Evolutionary conservation across 208 protist species (phyloP).

Genomic region (Acanthamoeba lugdunensis): DNA sequence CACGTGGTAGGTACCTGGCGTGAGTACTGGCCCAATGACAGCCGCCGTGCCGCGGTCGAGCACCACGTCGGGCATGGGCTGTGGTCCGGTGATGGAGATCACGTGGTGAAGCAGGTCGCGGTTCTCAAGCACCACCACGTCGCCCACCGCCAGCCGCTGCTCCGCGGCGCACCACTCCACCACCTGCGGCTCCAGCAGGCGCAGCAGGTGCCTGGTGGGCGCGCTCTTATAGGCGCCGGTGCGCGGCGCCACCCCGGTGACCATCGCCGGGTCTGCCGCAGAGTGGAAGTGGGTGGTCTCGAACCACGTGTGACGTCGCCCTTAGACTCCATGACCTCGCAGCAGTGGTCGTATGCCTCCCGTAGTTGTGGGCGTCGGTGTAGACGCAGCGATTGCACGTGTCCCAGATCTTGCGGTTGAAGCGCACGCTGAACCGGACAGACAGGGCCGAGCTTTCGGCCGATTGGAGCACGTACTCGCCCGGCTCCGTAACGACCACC

Average conservation of each 20-base stretch:
- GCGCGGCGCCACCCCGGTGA: not conserved
- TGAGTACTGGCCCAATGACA: not conserved
- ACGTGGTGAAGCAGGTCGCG: not conserved
- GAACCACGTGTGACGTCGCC: not conserved
- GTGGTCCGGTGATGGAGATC: not conserved
- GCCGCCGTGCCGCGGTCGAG: not conserved
- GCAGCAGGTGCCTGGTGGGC: not conserved
- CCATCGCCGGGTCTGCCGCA: not conserved
- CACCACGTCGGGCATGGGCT: not conserved
- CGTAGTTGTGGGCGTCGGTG: no score
- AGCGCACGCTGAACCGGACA: not conserved
- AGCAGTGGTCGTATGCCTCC: not conserved
- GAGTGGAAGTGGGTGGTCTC: not conserved
- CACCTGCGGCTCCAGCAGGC: not conserved
- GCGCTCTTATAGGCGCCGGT: not conserved
- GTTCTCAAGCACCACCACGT: slow-evolving; percentile 4
- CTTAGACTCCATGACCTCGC: not conserved
- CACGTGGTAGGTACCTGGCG: not conserved
- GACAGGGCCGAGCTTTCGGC: not conserved
- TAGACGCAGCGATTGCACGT: no score
- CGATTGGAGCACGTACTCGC: not conserved
- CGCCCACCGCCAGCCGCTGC: not conserved
- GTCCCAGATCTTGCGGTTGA: not conserved
- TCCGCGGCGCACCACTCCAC: not conserved
- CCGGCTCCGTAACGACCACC: no score